Base-by-base conservation (phyloP, 2,329 filamentous ascomycete species). In the Colletotrichum lindemuthianum region DNA sequence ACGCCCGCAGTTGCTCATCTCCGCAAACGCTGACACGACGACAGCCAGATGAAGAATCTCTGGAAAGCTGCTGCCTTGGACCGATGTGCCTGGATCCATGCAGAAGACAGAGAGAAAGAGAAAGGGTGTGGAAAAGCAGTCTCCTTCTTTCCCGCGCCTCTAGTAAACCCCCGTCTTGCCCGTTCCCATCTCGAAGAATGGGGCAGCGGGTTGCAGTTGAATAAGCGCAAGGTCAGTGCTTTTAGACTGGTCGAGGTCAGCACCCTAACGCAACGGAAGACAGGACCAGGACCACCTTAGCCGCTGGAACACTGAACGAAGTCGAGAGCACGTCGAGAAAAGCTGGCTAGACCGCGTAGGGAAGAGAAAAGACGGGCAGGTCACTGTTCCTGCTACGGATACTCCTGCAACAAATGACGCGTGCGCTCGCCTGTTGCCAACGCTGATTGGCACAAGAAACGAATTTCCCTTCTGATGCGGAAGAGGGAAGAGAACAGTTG, bases 191-290 rank as follows among this genome's bases (percentile, higher is more conserved):
- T 9, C 49, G 37, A 44, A 32, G 15, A 36, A 49, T 24, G 37
- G n/a, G 8, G 16, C 32, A 45, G 33, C 53, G 47, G 56, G 44
- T 64, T 24, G 24, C 24, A 24, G 32, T 37, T 33, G 50, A 41
- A 40, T 58, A 53, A 61, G 55, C 60, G 44, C 49, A 60, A 11
- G 39, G 55, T 34, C 54, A 41, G 48, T 63, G 41, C 60, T 52
- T 59, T 43, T 60, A 33, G n/a, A 12, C 48, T 36, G 16, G 54
- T 40, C 59, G 44, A 24, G 60, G 49, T 53, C 36, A 54, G 60
- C 36, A 49, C 56, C 40, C 44, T 59, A 50, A 50, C 44, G 49
- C 32, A 43, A 36, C 40, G 53, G 60, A 48, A 40, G 34, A 16
- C 24, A 15, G n/a, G 15, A 45, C 48, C 24, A 60, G 41, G 34